phyloP scores from a whole-genome alignment of 148 eudicot species.

The Dianthus caryophyllus region DNA sequence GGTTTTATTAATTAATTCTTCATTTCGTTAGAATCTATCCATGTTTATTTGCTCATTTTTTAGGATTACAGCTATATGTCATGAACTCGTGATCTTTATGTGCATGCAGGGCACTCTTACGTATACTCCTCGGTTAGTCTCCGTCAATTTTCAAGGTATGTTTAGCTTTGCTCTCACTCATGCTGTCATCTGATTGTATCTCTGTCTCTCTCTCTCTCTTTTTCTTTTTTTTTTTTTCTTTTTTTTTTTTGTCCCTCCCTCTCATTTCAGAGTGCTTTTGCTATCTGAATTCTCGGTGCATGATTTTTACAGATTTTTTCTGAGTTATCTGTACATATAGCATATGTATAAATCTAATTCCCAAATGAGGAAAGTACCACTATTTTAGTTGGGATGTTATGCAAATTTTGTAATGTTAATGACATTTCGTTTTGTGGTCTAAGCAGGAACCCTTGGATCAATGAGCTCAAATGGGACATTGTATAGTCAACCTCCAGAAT shows the following conservation, averaged over 20 bases:
- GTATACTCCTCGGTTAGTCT: conserved; percentile 86
- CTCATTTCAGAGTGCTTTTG: no score
- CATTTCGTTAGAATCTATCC: no score
- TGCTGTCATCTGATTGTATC: background rate
- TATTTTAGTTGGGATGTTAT: background rate
- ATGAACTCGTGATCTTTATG: background rate
- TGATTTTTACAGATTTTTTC: background rate
- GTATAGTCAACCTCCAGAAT: conserved; percentile 50
- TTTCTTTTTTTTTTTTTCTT: no score
- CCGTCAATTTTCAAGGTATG: conserved; percentile 72
- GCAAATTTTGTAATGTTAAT: background rate
- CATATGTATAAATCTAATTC: no score
- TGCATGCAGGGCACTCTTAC: conserved; percentile 71
- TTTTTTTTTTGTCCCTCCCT: no score
- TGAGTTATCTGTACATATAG: background rate
- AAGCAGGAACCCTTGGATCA: conserved; percentile 83
- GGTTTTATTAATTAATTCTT: no score
- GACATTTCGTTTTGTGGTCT: conserved; percentile 14
- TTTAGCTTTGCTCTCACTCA: conserved; percentile 1
- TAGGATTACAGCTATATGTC: conserved; percentile 10
- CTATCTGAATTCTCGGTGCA: background rate
- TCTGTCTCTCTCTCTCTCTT: background rate
- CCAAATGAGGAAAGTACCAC: no score
- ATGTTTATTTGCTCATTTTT: no score
- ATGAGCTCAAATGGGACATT: conserved; percentile 77